phyloP scores from a whole-genome alignment of 306 rosid genomes.

The Dicorynia guianensis region DNA sequence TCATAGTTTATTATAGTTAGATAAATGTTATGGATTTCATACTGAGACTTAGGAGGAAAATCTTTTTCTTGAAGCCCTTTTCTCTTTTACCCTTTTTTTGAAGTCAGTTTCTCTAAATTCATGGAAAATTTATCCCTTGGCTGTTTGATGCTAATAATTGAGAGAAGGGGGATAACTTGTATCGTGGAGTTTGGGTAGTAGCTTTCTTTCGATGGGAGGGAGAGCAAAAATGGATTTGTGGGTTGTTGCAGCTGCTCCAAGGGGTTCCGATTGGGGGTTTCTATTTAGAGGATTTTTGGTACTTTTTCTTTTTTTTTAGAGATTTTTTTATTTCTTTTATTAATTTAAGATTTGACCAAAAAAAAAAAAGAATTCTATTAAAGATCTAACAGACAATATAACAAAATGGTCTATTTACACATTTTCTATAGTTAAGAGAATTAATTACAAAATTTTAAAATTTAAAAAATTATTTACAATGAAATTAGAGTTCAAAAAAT shows the following conservation, averaged over 20 bases:
- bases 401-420: too few species aligned
- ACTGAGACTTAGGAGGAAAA: slow-evolving; percentile 31
- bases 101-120: slow-evolving; percentile 37
- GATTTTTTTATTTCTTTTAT: too few species aligned
- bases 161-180: slow-evolving; percentile 36
- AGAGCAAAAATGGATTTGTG: slow-evolving; percentile 74
- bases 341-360: too few species aligned
- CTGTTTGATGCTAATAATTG: slow-evolving; percentile 39
- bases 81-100: slow-evolving; percentile 4
- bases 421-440: too few species aligned
- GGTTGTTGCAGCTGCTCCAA: slow-evolving; percentile 82
- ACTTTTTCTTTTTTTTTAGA: too few species aligned
- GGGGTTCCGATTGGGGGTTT: too few species aligned
- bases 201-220: slow-evolving; percentile 38
- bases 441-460: too few species aligned
- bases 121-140: slow-evolving; percentile 39
- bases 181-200: slow-evolving; percentile 49
- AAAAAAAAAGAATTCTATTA: too few species aligned
- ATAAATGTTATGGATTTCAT: slow-evolving; percentile 6
- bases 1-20: slow-evolving; percentile 23
- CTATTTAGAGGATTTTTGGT: too few species aligned
- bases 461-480: too few species aligned
- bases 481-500: too few species aligned
- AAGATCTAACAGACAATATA: too few species aligned
- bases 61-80: slow-evolving; percentile 24